phyloP scores from a whole-genome alignment of 345 rosid species.

The Hibiscus syriacus region DNA sequence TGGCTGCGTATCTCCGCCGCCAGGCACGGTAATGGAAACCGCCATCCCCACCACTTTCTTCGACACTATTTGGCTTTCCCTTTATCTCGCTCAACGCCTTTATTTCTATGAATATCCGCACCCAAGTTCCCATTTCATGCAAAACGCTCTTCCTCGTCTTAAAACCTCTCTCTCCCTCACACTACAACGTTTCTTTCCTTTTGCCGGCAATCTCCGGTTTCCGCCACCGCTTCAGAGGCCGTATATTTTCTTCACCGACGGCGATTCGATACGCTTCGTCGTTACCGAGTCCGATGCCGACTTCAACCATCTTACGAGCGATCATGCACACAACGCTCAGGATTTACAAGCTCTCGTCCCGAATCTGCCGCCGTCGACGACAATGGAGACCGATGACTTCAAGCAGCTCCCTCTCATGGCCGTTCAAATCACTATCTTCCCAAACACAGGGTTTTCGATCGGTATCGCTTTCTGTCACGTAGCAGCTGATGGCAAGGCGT shows the following conservation, averaged over 20 bases:
- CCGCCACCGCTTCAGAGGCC: neutral
- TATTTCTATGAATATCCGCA: neutral
- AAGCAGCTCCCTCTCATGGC: neutral
- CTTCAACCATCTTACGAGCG: neutral
- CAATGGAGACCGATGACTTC: neutral
- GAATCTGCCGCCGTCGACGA: neutral
- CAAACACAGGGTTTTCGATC: conserved; percentile 19
- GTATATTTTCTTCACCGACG: neutral
- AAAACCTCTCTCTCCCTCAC: neutral
- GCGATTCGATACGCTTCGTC: neutral
- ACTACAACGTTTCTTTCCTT: neutral
- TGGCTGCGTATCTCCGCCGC: neutral
- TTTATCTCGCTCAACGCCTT: neutral
- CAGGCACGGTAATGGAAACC: neutral
- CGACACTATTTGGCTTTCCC: neutral
- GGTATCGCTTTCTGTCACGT: conserved; percentile 36
- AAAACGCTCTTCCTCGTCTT: neutral
- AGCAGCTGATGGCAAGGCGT: conserved; percentile 35
- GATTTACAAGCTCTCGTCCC: neutral
- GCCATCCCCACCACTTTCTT: neutral
- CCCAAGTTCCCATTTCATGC: neutral
- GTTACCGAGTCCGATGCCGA: neutral
- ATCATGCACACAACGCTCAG: neutral
- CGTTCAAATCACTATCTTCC: neutral
- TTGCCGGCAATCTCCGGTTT: neutral